Evolutionary conservation across 441 rosid species (phyloP).

Genomic region (Eutrema salsugineum): DNA sequence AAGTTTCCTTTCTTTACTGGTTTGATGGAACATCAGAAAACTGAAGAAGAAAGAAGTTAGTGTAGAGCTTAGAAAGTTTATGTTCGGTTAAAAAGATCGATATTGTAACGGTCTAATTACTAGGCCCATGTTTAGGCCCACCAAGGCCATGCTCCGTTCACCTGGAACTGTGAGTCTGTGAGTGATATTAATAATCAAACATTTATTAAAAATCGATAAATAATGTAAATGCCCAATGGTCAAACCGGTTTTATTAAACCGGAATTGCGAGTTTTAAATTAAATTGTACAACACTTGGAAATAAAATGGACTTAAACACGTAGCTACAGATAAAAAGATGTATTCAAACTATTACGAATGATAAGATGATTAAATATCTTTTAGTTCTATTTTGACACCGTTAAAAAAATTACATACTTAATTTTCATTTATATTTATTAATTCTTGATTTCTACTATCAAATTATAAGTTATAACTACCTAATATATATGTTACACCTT

Average conservation of each 20-base stretch:
- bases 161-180: no score
- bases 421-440: no score
- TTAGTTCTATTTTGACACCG: no score
- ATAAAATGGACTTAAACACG: slow-evolving; percentile 4
- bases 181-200: no score
- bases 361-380: no score
- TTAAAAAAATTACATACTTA: no score
- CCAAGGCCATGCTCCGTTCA: no score
- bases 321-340: background rate
- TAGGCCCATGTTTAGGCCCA: background rate
- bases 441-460: no score
- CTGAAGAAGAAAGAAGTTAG: slow-evolving; percentile 16
- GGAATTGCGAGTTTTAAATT: background rate
- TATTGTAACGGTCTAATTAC: background rate
- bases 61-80: slow-evolving; percentile 10
- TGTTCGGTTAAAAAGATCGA: background rate
- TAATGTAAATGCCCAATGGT: background rate
- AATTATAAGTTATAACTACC: no score
- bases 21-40: background rate
- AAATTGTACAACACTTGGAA: background rate
- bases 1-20: slow-evolving; percentile 5
- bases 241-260: background rate
- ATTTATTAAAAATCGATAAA: no score
- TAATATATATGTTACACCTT: no score
- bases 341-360: no score